Conservation (phyloP, 352 stramenopile species). For the Phytophthora citricola region DNA sequence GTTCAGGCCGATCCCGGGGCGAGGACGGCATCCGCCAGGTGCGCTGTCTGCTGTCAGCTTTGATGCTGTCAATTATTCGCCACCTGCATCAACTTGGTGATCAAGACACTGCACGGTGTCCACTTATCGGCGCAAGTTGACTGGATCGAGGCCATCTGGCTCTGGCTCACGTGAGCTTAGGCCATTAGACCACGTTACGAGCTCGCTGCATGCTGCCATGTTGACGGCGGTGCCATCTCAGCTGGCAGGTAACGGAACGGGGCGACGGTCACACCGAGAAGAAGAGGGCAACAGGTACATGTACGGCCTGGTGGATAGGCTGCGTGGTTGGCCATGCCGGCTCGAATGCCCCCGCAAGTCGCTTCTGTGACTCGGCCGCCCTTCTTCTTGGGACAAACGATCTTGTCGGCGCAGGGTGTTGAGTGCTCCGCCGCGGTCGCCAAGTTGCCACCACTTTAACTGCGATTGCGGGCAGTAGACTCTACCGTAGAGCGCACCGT, state of each 20-base stretch:
- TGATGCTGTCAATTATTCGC: constrained; percentile 2
- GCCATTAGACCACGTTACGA: background rate
- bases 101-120: background rate
- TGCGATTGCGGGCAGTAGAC: constrained; percentile 8
- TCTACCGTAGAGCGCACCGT: background rate
- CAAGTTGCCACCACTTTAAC: constrained; percentile 13
- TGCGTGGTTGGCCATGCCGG: background rate
- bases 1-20: constrained; percentile 6
- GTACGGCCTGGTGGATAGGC: constrained; percentile 1
- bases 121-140: too few relatives aligned
- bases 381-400: constrained; percentile 7
- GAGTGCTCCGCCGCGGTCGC: constrained; percentile 12
- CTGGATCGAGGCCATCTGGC: constrained; percentile 1
- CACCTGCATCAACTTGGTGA: background rate
- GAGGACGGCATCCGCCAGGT: constrained; percentile 14
- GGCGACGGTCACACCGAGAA: background rate
- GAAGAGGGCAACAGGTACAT: background rate
- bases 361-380: background rate
- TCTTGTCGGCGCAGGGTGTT: constrained; percentile 6
- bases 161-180: background rate
- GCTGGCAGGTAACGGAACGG: constrained; percentile 11
- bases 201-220: constrained; percentile 9
- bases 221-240: constrained; percentile 7
- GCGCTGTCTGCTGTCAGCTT: constrained; percentile 2
- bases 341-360: background rate